phyloP scores from a whole-genome alignment of 768 basidiomycete species.

The Cyclocybe aegerita region DNA sequence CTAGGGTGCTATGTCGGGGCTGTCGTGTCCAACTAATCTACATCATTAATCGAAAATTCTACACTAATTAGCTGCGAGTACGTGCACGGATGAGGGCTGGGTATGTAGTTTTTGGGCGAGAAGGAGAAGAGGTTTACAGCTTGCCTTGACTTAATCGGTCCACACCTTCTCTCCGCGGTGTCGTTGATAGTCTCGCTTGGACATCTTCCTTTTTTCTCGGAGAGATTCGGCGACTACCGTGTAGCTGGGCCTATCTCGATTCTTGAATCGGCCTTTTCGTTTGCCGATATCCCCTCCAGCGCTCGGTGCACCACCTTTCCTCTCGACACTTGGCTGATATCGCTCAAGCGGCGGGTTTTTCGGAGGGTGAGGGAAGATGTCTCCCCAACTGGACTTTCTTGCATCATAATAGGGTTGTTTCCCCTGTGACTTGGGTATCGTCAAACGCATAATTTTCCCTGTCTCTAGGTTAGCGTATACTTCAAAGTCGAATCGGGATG shows the following conservation, averaged over 20 bases:
- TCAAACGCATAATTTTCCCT: slow-evolving; percentile 92
- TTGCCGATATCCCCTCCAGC: slow-evolving; percentile 61
- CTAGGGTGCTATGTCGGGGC: slow-evolving; percentile 27
- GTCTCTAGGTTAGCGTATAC: slow-evolving; percentile 1
- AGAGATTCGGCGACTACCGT: slow-evolving; percentile 21
- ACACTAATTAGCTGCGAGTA: not conserved
- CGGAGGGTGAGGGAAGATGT: slow-evolving; percentile 88
- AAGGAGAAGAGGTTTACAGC: slow-evolving; percentile 7
- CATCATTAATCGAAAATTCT: slow-evolving; percentile 10
- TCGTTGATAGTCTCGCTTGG: slow-evolving; percentile 25
- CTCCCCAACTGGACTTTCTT: slow-evolving; percentile 91
- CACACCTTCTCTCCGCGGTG: slow-evolving; percentile 28
- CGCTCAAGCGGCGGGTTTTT: slow-evolving; percentile 77
- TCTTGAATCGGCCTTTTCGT: slow-evolving; percentile 25
- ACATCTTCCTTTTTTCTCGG: slow-evolving; percentile 24
- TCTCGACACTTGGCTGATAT: slow-evolving; percentile 34
- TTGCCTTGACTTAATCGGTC: slow-evolving; percentile 16
- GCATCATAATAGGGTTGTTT: slow-evolving; percentile 95
- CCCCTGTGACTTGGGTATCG: slow-evolving; percentile 92
- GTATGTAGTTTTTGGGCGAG: not conserved
- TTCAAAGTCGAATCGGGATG: not conserved
- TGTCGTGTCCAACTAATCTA: slow-evolving; percentile 8
- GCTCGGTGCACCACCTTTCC: slow-evolving; percentile 22
- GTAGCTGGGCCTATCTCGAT: slow-evolving; percentile 19
- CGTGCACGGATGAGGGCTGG: no score